Percentiles rank a stretch among this genome's conserved stretches.
Evolutionary conservation across 2,329 filamentous ascomycete genomes (phyloP).

Genomic region (Trichophyton mentagrophytes): DNA sequence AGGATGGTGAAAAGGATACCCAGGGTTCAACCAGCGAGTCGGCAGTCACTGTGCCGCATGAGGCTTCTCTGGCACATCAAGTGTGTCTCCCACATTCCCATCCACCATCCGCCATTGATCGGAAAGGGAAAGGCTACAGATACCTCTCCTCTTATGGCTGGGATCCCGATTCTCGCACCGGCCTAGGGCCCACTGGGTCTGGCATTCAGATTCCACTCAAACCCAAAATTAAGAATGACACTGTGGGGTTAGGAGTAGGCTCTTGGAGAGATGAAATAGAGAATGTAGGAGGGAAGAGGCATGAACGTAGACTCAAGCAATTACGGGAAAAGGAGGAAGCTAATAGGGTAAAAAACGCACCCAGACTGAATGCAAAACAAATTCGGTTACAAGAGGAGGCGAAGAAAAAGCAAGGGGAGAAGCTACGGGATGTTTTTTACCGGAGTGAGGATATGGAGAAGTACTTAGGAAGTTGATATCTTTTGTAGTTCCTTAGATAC

Average conservation of each 20-base stretch:
- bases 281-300: constrained; percentile 13
- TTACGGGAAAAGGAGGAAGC: constrained; percentile 18
- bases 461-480: constrained; percentile 45
- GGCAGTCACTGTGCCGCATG: constrained; percentile 25
- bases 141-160: constrained; percentile 48
- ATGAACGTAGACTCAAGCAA: constrained; percentile 7
- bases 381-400: constrained; percentile 49
- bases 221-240: constrained; percentile 57
- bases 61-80: constrained; percentile 44
- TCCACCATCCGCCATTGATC: constrained; percentile 46
- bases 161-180: constrained; percentile 49
- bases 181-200: constrained; percentile 56
- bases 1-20: neutral
- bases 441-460: constrained; percentile 60
- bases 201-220: constrained; percentile 69
- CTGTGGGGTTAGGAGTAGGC: constrained; percentile 54
- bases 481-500: neutral
- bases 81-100: constrained; percentile 44
- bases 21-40: neutral
- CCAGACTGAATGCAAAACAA: constrained; percentile 56
- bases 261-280: constrained; percentile 27
- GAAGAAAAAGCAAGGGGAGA: constrained; percentile 50
- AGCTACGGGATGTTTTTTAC: constrained; percentile 59
- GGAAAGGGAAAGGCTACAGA: constrained; percentile 42
- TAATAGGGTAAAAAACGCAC: constrained; percentile 30